Base-by-base conservation (phyloP, 768 basidiomycete genomes). In the Rhodotorula graminis region DNA sequence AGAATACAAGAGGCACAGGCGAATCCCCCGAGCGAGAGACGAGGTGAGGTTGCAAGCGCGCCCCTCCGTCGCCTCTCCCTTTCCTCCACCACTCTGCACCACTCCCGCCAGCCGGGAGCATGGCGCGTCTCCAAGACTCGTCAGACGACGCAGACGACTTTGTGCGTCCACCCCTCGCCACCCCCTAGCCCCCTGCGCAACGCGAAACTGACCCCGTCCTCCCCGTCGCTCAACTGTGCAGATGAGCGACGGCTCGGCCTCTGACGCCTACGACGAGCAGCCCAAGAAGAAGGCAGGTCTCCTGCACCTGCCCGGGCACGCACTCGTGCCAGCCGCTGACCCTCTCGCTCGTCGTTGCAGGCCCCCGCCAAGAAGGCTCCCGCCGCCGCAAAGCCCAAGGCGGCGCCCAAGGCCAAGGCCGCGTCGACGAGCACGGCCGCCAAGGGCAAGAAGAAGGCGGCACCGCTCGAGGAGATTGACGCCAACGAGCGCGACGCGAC, bases 391-490 rank as follows among this genome's bases (percentile, higher is more conserved):
- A 72, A 76, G 67, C 44, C 65, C 65, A 69, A 78, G 84, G 56
- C 79, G 31, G 69, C 75, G 3, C 57, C 77, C n/a, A 75, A 77
- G 53, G 62, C 75, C 21, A 53, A 61, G 44, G 37, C 60, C 27
- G 40, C 58, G 18, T 14, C 58, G 12, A n/a, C 40, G 1, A 15
- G n/a, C 16, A 47, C 65, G 21, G 65, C 70, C 16, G 52, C 68
- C 19, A 91, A 89, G 87, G 89, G 90, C 84, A 89, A 88, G 68
- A 73, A 74, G 23, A 67, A 74, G 73, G 84, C 86, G n/a, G 44
- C 15, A 83, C 90, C 75, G 40, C 67, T 75, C 31, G 67, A 63
- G 44, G 74, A 75, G 52, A 21, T 53, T 21, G 67, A 69, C 65
- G 21, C 49, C 57, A 75, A 75, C 47, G 67, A 33, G 29, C 55